Evolutionary conservation across 805 yeast species (phyloP), one percentile per base, ranked within the genome.

Genomic region (Starmerella kuoi): DNA sequence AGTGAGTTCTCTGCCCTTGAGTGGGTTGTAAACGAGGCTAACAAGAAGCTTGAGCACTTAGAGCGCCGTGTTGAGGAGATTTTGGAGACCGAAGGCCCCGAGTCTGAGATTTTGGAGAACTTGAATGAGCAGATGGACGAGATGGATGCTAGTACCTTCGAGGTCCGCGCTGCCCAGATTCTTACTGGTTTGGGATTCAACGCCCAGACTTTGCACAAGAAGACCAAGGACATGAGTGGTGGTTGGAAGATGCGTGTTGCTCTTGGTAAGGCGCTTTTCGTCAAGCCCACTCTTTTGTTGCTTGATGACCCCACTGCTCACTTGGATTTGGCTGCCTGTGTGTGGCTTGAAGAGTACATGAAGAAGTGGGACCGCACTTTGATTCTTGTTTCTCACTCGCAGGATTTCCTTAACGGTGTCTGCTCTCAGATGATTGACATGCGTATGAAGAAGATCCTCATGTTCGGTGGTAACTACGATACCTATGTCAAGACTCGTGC

Each of bases 191-290:
- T 91, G 64, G 98, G 98, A 58, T 91, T 91, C 78, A 83, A 82
- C 66, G 59, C 80, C 44, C 66, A 67, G 53, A 88, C 97, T 44
- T 88, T 91, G 59, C 72, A 74, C 61, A 91, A 91, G 74, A 80
- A 79, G 68, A 91, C 98, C 58, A 87, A 85, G 67, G 97, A 91
- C 61, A 91, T 91, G 98, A 85, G 96, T 61, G 98, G 98, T 76
- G 98, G 98, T 63, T 91, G 98, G 98, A 86, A 86, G 72, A 91
- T 91, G 98, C 85, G 98, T 70, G 98, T 91, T 49, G 97, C 98
- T 35, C 72, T 91, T 49, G 95, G 95, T 47, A 91, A 91, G 68
- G 98, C 98, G 24, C 73, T 91, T 56, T 91, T 91, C 71, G 97
- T 91, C 54, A 88, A 91, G 72, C 98, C 98, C 61, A 87, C 97